These are phyloP conservation scores for Ogataea salicorniae DNA, from an alignment of 805 yeast genomes.

Conservation along the genomic window DNA sequence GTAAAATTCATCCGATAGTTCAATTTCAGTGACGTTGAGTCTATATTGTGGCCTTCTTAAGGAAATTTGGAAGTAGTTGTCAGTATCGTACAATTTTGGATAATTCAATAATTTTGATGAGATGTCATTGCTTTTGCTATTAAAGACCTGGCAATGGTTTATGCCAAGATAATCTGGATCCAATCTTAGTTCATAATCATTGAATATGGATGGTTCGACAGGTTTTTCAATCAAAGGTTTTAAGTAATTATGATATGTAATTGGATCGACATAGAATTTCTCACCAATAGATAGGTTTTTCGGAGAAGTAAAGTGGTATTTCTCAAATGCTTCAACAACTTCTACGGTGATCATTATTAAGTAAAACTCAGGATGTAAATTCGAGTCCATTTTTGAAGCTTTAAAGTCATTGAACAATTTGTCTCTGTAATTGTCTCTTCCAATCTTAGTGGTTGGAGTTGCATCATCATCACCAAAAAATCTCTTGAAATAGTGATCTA, in stretches of 20 bases:
- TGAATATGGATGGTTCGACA: background rate
- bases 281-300: slow-evolving; percentile 1
- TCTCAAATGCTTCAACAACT: background rate
- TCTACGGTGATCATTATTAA: background rate
- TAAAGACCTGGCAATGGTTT: slow-evolving; percentile 11
- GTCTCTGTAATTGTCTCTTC: background rate
- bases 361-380: background rate
- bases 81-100: slow-evolving; percentile 40
- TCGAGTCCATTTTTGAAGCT: background rate
- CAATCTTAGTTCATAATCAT: slow-evolving; percentile 3
- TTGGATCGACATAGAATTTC: slow-evolving; percentile 3
- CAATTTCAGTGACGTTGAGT: slow-evolving; percentile 22
- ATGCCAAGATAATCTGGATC: slow-evolving; percentile 16
- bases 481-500: background rate
- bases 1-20: slow-evolving; percentile 30
- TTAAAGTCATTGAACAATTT: background rate
- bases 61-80: slow-evolving; percentile 34
- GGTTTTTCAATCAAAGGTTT: slow-evolving; percentile 2
- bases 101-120: slow-evolving; percentile 36
- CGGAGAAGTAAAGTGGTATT: slow-evolving; percentile 1
- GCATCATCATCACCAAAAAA: background rate
- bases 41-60: slow-evolving; percentile 39
- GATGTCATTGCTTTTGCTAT: slow-evolving; percentile 9
- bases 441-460: background rate
- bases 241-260: slow-evolving; percentile 5